Base-by-base conservation (phyloP, 2,329 filamentous ascomycete species). In the Cladosporium sp. region DNA sequence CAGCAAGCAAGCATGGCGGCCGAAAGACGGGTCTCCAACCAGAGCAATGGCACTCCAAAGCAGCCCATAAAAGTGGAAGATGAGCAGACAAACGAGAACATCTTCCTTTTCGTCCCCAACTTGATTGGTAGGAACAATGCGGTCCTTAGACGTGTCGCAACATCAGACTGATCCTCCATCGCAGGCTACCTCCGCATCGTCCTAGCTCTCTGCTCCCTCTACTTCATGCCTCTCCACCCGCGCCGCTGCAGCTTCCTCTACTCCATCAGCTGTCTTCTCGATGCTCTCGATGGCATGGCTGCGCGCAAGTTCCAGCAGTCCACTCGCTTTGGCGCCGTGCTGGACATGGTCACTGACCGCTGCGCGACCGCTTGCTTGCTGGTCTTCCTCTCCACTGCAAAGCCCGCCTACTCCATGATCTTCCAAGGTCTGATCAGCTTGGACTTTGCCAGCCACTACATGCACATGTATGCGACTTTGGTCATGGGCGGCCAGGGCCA, bases 221-320 rank as follows among this genome's bases (percentile, higher is more conserved):
- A 98, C 83, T 99, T 97, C 83, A 99, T 99, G 95, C 94, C 95
- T 61, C 87, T 98, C 63, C 95, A 99, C 79, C 94, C 94, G n/a
- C 90, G 94, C 74, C 97, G 93, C 44, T 98, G 94, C 82, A 93
- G 91, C 66, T 79, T 93, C 59, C 87, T 96, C 64, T 99, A 99
- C 84, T 94, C 89, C 77, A 82, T 99, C 66, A 98, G 94, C 29
- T 98, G 95, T 78, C 86, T 98, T 53, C 90, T 99, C 70, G 95
- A 99, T 78, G 95, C 94, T 55, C 86, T 98, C 69, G 95, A 99
- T 77, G 95, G 95, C 73, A 90, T 93, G 73, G 93, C 93, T n/a
- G 95, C 95, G 66, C 89, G 92, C 57, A 83, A 86, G 73, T 89
- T 94, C 77, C 88, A 96, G 74, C 95, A 99, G 80, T 94, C 91